Percentiles rank a stretch among this genome's conserved stretches.
phyloP scores from a whole-genome alignment of 2,329 filamentous ascomycete species.

The Moelleriella libera region DNA sequence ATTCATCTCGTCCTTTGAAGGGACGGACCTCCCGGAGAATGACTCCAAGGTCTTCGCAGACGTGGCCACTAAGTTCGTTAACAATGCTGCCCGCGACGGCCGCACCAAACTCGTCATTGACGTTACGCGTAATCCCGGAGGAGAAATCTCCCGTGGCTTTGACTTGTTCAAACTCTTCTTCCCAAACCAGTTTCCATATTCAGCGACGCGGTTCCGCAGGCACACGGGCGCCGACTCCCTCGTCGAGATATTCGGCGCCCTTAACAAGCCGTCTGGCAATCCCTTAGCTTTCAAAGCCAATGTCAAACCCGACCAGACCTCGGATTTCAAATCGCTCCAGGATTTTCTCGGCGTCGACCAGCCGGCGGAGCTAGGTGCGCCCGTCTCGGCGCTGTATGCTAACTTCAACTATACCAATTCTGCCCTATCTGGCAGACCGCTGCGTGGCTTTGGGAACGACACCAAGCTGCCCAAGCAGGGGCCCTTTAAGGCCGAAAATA shows the following conservation, averaged over 20 bases:
- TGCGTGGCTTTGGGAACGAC: not conserved
- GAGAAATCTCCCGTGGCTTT: slow-evolving; percentile 29
- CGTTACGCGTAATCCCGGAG: slow-evolving; percentile 45
- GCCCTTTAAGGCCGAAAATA: slow-evolving; percentile 22
- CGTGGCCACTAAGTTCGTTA: slow-evolving; percentile 15
- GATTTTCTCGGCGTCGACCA: not conserved
- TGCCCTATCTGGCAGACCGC: not conserved
- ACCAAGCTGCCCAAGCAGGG: slow-evolving; percentile 1
- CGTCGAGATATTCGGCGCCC: not conserved
- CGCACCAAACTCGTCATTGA: slow-evolving; percentile 45
- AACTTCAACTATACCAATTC: slow-evolving; percentile 6
- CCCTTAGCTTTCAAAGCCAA: not conserved
- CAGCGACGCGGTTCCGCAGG: slow-evolving; percentile 3
- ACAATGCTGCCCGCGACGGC: slow-evolving; percentile 14
- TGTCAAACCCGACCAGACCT: not conserved
- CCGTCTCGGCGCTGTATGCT: not conserved
- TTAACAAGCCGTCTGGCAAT: not conserved
- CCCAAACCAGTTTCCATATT: slow-evolving; percentile 7
- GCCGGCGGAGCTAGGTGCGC: not conserved
- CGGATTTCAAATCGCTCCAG: not conserved
- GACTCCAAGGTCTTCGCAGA: slow-evolving; percentile 8
- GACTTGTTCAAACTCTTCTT: slow-evolving; percentile 31
- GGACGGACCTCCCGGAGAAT: slow-evolving; percentile 3
- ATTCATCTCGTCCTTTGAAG: slow-evolving; percentile 9
- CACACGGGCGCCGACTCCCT: slow-evolving; percentile 1